phyloP scores from a whole-genome alignment of 2,329 filamentous ascomycete genomes.

The Aspergillus brunneoviolaceus region DNA sequence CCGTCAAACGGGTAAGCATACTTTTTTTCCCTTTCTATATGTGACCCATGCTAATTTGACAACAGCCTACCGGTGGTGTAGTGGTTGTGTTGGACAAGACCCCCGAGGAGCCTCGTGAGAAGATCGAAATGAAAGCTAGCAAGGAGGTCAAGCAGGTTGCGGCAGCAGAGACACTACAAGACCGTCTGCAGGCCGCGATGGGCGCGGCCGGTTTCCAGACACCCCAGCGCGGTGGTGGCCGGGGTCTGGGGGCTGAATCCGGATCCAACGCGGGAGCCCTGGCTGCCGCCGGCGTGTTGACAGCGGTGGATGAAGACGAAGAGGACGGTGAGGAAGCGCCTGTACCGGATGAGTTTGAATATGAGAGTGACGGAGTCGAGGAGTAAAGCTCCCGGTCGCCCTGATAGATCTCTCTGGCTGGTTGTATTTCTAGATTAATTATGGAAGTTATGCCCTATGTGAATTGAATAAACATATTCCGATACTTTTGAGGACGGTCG shows the following conservation, averaged over 20 bases:
- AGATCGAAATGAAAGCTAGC: slow-evolving; percentile 90
- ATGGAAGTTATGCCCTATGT: slow-evolving; percentile 29
- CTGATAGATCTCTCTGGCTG: slow-evolving; percentile 21
- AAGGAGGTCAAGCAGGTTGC: slow-evolving; percentile 56
- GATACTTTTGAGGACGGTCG: too few relatives aligned
- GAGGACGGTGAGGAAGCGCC: slow-evolving; percentile 51
- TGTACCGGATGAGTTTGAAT: slow-evolving; percentile 48
- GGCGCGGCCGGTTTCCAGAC: slow-evolving; percentile 34
- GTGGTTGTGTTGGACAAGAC: slow-evolving; percentile 85
- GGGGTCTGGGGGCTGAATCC: slow-evolving; percentile 20
- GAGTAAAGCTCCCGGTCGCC: slow-evolving; percentile 12
- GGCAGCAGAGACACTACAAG: slow-evolving; percentile 42
- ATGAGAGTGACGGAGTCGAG: slow-evolving; percentile 45
- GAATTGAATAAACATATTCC: background rate
- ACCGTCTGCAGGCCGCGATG: slow-evolving; percentile 44
- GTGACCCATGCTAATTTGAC: slow-evolving; percentile 41
- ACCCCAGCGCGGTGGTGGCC: slow-evolving; percentile 31
- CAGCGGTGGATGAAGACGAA: slow-evolving; percentile 74
- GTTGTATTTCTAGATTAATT: slow-evolving; percentile 42
- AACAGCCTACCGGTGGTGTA: slow-evolving; percentile 85
- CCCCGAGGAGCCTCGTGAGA: slow-evolving; percentile 72
- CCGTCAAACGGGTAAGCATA: slow-evolving; percentile 76
- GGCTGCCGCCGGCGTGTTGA: slow-evolving; percentile 76
- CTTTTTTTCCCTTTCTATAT: slow-evolving; percentile 4
- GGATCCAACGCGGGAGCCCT: slow-evolving; percentile 55